phyloP scores from a whole-genome alignment of 73 alveolate genomes.

The Tetrahymena thermophila region DNA sequence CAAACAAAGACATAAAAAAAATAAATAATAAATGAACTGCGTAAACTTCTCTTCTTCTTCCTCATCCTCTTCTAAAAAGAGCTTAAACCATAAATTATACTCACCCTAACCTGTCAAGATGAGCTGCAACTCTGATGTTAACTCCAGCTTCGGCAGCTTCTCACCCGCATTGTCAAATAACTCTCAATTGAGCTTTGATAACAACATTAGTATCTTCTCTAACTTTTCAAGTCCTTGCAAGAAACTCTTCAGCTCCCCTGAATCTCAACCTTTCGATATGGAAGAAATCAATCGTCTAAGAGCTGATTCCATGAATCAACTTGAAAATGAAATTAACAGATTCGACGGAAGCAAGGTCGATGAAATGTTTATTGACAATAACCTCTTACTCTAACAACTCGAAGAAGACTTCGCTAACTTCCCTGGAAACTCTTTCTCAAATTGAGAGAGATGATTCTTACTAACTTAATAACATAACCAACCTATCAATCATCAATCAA shows the following conservation, averaged over 20 bases:
- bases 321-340: neutral
- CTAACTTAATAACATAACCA: neutral
- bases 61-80: neutral
- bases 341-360: neutral
- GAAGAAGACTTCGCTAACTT: conserved; percentile 3
- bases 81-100: neutral
- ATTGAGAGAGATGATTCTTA: neutral
- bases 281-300: neutral
- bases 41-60: neutral
- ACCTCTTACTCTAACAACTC: neutral
- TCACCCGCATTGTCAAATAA: neutral
- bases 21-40: neutral
- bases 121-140: neutral
- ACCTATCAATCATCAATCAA: neutral
- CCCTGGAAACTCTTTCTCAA: conserved; percentile 2
- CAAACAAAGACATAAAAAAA: neutral
- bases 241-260: conserved; percentile 1
- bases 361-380: neutral
- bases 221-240: neutral
- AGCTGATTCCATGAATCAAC: neutral
- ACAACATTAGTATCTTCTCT: neutral
- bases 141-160: neutral
- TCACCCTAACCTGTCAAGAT: conserved; percentile 3
- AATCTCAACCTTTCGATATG: neutral
- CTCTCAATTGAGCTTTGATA: neutral